phyloP scores from a whole-genome alignment of 2,329 filamentous ascomycete species.

The Aspergillus pseudonomiae region DNA sequence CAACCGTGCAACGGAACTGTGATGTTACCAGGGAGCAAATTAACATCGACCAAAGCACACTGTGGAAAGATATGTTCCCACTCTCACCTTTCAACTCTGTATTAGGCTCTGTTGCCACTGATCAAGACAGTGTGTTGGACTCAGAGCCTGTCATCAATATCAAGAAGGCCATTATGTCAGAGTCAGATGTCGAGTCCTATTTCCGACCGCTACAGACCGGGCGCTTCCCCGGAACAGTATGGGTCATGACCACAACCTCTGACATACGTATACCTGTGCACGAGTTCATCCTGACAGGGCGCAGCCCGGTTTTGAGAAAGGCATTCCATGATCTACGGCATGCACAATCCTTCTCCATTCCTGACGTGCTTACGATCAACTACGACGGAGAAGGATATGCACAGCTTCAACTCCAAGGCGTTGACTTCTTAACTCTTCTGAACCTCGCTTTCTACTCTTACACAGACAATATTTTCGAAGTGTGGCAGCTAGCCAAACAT shows the following conservation, averaged over 20 bases:
- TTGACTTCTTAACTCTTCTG: constrained; percentile 78
- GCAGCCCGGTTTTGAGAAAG: constrained; percentile 70
- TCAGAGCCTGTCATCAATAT: constrained; percentile 32
- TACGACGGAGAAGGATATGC: constrained; percentile 54
- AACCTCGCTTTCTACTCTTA: constrained; percentile 82
- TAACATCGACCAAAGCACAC: constrained; percentile 63
- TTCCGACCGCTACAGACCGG: constrained; percentile 32
- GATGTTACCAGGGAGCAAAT: constrained; percentile 77
- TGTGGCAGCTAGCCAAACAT: constrained; percentile 79
- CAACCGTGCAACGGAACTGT: constrained; percentile 81
- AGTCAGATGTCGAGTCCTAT: constrained; percentile 49
- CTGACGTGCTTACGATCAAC: constrained; percentile 64
- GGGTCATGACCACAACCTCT: constrained; percentile 61
- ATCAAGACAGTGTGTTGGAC: constrained; percentile 41
- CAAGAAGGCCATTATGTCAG: constrained; percentile 46
- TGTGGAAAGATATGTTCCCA: constrained; percentile 74
- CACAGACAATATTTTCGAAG: constrained; percentile 76
- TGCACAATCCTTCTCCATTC: constrained; percentile 57
- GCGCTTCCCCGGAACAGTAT: constrained; percentile 38
- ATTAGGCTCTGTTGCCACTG: constrained; percentile 41
- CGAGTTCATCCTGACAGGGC: constrained; percentile 74
- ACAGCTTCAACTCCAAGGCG: constrained; percentile 66
- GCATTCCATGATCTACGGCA: constrained; percentile 62
- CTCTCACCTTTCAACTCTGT: constrained; percentile 71
- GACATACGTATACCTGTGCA: constrained; percentile 78